A percentile compares a stretch with the other conserved stretches of the same genome.
These are phyloP conservation scores for Colletotrichum cordylinicola DNA, from an alignment of 2,329 filamentous ascomycete genomes.

Conservation along the genomic window DNA sequence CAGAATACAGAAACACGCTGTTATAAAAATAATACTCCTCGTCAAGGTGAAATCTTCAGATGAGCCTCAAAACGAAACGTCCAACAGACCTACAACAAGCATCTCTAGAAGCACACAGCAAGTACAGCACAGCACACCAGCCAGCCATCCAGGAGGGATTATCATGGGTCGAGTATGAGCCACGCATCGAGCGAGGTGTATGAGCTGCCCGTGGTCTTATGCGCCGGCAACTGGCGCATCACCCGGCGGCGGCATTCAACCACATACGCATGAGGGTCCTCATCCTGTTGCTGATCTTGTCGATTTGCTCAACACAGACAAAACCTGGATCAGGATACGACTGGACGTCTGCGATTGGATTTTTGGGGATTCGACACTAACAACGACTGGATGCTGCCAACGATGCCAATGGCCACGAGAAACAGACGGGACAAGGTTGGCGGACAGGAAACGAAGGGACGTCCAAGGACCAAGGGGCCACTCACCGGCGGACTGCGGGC, in stretches of 20 bases:
- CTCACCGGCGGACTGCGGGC: background rate
- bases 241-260: background rate
- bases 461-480: background rate
- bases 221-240: background rate
- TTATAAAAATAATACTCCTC: background rate
- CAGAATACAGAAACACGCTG: background rate
- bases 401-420: background rate
- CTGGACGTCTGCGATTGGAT: background rate
- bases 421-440: background rate
- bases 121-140: background rate
- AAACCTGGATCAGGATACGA: background rate
- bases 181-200: background rate
- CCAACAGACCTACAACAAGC: background rate
- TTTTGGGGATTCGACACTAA: background rate
- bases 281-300: background rate
- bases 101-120: background rate
- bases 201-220: background rate
- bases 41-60: background rate
- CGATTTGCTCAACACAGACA: background rate
- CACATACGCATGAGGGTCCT: background rate
- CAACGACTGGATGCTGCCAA: background rate
- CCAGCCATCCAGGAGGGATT: background rate
- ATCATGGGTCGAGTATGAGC: background rate
- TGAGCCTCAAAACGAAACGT: background rate
- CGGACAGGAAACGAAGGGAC: background rate